Evolutionary conservation across 2,329 filamentous ascomycete genomes (phyloP).

Genomic region (Exophiala sideris): DNA sequence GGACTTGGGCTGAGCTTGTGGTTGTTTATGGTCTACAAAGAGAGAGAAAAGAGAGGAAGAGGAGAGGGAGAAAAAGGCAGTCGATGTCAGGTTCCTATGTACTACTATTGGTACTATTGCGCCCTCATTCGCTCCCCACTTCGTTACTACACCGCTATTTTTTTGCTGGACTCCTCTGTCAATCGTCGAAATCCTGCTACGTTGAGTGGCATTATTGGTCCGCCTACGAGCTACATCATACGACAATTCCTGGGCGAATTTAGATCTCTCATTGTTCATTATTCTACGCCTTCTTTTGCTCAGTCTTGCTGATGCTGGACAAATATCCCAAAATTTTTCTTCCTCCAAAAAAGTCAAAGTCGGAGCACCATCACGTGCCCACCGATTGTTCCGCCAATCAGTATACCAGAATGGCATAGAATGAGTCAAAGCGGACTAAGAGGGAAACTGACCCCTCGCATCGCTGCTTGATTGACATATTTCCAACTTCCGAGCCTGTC

Average conservation of each 20-base stretch:
- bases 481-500: no score
- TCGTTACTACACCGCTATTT: conserved; percentile 11
- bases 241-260: no score
- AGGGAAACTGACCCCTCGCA: no score
- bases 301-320: not conserved
- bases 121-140: no score
- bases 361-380: conserved; percentile 11
- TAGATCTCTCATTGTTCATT: no score
- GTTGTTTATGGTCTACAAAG: conserved; percentile 23
- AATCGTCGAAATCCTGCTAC: not conserved
- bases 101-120: not conserved
- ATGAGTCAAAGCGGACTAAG: not conserved
- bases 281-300: no score
- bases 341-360: conserved; percentile 4
- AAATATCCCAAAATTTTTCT: conserved; percentile 1
- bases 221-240: no score
- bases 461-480: no score
- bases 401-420: not conserved
- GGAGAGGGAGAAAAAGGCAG: conserved; percentile 13
- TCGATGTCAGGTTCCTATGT: not conserved
- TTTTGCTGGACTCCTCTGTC: not conserved
- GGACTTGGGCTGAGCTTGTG: conserved; percentile 26
- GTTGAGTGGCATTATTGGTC: conserved; percentile 4
- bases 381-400: conserved; percentile 5
- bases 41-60: conserved; percentile 22